Evolutionary conservation across 345 rosid species (phyloP).

Genomic region (Erysimum cheiranthoides): DNA sequence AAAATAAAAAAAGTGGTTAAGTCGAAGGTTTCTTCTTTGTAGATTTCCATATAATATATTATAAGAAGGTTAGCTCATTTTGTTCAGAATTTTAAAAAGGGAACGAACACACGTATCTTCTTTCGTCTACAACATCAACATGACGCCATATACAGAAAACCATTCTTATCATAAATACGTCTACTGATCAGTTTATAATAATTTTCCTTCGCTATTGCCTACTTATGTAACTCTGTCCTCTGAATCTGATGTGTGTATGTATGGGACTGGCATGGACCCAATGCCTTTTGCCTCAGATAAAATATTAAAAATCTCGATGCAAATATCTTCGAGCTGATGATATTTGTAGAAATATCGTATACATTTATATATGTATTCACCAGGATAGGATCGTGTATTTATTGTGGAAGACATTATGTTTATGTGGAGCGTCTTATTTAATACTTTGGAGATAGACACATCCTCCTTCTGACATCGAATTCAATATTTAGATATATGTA

Average conservation of each 20-base stretch:
- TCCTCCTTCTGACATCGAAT: slow-evolving; percentile 17
- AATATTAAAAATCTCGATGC: background rate
- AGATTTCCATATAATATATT: background rate
- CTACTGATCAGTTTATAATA: background rate
- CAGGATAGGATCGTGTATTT: slow-evolving; percentile 1
- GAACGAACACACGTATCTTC: slow-evolving; percentile 21
- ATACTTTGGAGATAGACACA: background rate
- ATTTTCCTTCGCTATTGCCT: background rate
- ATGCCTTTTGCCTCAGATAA: background rate
- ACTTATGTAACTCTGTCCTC: slow-evolving; percentile 5
- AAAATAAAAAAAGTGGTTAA: background rate
- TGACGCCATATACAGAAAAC: slow-evolving; percentile 21
- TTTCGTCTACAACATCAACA: background rate
- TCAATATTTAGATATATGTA: slow-evolving; percentile 15
- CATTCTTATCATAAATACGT: slow-evolving; percentile 22
- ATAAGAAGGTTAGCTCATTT: background rate
- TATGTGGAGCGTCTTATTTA: background rate
- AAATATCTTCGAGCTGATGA: slow-evolving; percentile 21
- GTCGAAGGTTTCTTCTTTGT: background rate
- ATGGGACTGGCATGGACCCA: slow-evolving; percentile 28
- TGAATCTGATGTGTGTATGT: slow-evolving; percentile 11
- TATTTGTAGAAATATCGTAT: background rate
- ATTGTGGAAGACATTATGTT: background rate
- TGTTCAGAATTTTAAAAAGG: background rate
- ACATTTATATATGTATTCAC: background rate